A percentile compares a stretch with the other conserved stretches of the same genome.
phyloP scores from a whole-genome alignment of 176 grass and related monocot species.

The Hsuehochloa calcarea region DNA sequence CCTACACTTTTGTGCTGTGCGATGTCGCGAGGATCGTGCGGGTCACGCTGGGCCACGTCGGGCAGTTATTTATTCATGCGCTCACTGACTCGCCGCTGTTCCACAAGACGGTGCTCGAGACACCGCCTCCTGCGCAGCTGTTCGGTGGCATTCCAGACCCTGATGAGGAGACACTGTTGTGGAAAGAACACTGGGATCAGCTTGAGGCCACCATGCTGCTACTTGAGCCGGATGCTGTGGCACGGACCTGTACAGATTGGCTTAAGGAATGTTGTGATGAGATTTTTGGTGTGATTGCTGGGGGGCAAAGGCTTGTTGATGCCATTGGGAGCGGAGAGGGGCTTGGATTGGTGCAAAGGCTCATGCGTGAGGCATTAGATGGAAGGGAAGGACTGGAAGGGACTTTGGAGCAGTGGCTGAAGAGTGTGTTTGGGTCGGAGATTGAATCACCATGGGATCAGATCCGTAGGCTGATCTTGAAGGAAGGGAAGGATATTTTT shows the following conservation, averaged over 20 bases:
- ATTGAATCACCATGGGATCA: slow-evolving; percentile 95
- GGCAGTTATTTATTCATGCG: slow-evolving; percentile 79
- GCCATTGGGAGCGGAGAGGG: slow-evolving; percentile 63
- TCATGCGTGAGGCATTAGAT: slow-evolving; percentile 64
- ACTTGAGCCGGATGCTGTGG: slow-evolving; percentile 63
- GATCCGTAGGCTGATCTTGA: slow-evolving; percentile 80
- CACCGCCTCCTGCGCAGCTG: slow-evolving; percentile 73
- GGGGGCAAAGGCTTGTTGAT: slow-evolving; percentile 56
- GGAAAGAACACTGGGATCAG: slow-evolving; percentile 83
- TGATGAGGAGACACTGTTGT: slow-evolving; percentile 69
- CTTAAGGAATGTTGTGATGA: slow-evolving; percentile 70
- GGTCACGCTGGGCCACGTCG: slow-evolving; percentile 68
- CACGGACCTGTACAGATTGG: slow-evolving; percentile 66
- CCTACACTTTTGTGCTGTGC: slow-evolving; percentile 64
- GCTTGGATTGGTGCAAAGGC: slow-evolving; percentile 66
- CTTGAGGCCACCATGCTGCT: slow-evolving; percentile 82
- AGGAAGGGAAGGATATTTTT: slow-evolving; percentile 84
- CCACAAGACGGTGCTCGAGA: slow-evolving; percentile 82
- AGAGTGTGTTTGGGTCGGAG: slow-evolving; percentile 83
- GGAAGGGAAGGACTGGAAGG: slow-evolving; percentile 67
- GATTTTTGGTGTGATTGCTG: slow-evolving; percentile 62
- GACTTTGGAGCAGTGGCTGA: slow-evolving; percentile 90
- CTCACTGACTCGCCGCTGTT: slow-evolving; percentile 82
- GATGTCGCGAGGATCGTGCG: slow-evolving; percentile 70
- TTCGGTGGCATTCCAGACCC: slow-evolving; percentile 94